Base-by-base conservation (phyloP, 1,284 basidiomycete genomes). In the Rhodotorula sp. region DNA sequence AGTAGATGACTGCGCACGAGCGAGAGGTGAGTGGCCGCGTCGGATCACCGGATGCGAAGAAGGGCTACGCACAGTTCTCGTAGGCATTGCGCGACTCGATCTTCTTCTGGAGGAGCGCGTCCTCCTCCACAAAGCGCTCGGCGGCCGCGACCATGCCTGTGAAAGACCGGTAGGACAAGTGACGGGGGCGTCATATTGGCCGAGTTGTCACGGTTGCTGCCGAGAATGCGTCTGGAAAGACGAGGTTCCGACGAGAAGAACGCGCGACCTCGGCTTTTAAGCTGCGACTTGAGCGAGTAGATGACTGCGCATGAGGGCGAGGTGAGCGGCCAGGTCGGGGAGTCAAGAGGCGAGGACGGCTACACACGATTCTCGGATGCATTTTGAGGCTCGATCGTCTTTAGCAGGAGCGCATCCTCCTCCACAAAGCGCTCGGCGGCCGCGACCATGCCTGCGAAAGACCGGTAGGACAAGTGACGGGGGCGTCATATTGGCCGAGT, bases 381-480 rank as follows among this genome's bases (percentile, higher is more conserved):
- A 34, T 34, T 34, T 2, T 5, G 73, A 46, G 91, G 86, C 82
- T 96, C 93, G 76, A 95, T 92, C 78, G 89, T 89, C 86, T 93
- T 93, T 80, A 90, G 88, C 82, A 92, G 87, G 42, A 88, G 88
- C 79, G 93, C 92, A 78, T 96, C 92, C 83, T 91, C 90, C 34
- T 89, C 85, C 44, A 89, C 91, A 63, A 81, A 95, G 79, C 93
- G 89, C 85, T 95, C 92, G n/a, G 92, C 92, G 79, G 95, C 93
- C 66, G 84, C 86, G 73, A 95, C 90, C 92, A 94, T 95, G 46
- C 75, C 34, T 34, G 34, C 34, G 34, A 34, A 34, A 34, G 34
- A 5, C 34, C 34, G 34, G 5, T 3, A 34, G 34, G 3, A 5
- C 5, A 5, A 34, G 34, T 34, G 34, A 34, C 34, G 34, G n/a